Evolutionary conservation across 2,329 filamentous ascomycete species (phyloP).

Genomic region (Ophiostoma australiae): DNA sequence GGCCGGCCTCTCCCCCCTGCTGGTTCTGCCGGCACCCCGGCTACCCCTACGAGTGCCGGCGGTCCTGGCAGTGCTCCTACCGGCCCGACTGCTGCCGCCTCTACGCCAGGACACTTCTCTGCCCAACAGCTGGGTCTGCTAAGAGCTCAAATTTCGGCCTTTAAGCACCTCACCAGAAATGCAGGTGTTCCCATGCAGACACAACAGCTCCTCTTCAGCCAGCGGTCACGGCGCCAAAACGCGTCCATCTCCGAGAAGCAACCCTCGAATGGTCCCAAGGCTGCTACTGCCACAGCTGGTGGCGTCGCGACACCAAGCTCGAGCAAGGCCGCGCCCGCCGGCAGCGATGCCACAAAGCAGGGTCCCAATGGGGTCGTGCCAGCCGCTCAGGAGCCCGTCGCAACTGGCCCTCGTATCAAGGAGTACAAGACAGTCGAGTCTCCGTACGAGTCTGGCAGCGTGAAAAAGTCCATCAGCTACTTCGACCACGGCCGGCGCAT

Average conservation of each 20-base stretch:
- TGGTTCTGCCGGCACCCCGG: background rate
- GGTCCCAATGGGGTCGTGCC: constrained; percentile 31
- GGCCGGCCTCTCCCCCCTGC: constrained; percentile 23
- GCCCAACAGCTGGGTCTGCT: constrained; percentile 74
- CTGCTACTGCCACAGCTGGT: background rate
- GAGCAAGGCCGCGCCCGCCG: constrained; percentile 32
- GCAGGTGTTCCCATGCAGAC: constrained; percentile 71
- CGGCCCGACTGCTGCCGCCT: constrained; percentile 29
- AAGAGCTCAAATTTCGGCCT: constrained; percentile 82
- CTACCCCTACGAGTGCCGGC: constrained; percentile 18
- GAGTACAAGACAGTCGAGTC: constrained; percentile 70
- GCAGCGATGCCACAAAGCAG: constrained; percentile 37
- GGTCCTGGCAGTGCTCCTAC: constrained; percentile 22
- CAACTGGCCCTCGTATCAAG: constrained; percentile 39
- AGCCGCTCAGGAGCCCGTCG: constrained; percentile 34
- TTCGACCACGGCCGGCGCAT: constrained; percentile 70
- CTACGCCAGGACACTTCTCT: constrained; percentile 59
- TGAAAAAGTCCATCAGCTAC: constrained; percentile 65
- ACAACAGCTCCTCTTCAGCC: constrained; percentile 77
- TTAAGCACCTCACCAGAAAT: constrained; percentile 86
- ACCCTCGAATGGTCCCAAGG: constrained; percentile 33
- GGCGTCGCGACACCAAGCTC: background rate
- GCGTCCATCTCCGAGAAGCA: constrained; percentile 47
- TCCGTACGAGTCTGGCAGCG: constrained; percentile 57
- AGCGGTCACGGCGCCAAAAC: constrained; percentile 58